Conservation (phyloP, 1,139 yeast species). For the Hanseniaspora sp. region DNA sequence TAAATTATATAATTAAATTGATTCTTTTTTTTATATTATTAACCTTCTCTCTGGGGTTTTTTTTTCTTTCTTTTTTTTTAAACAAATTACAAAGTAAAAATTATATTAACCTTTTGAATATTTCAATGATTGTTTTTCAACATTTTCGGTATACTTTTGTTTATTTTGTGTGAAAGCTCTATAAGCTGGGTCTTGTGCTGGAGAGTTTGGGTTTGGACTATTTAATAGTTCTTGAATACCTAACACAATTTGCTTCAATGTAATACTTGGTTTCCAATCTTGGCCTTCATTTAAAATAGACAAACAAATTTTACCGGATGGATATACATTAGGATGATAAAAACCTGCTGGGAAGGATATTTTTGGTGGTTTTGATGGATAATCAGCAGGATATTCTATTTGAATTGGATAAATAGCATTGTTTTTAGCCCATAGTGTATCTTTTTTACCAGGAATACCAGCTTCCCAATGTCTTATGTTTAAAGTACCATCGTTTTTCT, state of each 20-base stretch:
- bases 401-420: conserved; percentile 83
- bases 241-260: conserved; percentile 75
- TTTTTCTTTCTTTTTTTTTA: not conserved
- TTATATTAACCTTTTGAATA: conserved; percentile 38
- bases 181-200: conserved; percentile 97
- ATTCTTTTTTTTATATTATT: too few relatives aligned
- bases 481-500: conserved; percentile 65
- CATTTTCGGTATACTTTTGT: conserved; percentile 60
- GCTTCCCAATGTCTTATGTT: conserved; percentile 85
- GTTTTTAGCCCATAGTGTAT: conserved; percentile 61
- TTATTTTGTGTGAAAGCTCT: conserved; percentile 64
- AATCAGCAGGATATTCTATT: conserved; percentile 74
- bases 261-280: conserved; percentile 97
- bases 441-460: conserved; percentile 86
- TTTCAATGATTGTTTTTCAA: conserved; percentile 67
- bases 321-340: conserved; percentile 94
- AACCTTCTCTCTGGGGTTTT: not conserved
- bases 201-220: conserved; percentile 86
- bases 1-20: conserved; percentile 41
- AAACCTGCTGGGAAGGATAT: conserved; percentile 78
- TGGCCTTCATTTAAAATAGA: conserved; percentile 89
- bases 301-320: conserved; percentile 90
- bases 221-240: conserved; percentile 89
- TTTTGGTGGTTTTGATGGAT: conserved; percentile 94
- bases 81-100: not conserved